Conservation (phyloP, 2,329 filamentous ascomycete genomes). For the Trichocomaceae sp. region DNA sequence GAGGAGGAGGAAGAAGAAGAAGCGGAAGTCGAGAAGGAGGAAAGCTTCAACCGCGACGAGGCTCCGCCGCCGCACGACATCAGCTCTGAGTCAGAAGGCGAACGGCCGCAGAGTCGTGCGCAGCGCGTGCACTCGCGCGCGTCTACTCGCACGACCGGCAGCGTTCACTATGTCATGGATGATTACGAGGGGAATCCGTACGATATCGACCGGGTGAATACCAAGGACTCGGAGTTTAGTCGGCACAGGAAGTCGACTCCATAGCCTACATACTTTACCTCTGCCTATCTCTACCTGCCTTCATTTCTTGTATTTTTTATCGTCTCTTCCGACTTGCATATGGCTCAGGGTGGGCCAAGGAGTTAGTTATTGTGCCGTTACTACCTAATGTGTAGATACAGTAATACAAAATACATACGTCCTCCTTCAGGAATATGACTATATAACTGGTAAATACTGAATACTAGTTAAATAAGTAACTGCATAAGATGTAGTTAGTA, state of each 20-base stretch:
- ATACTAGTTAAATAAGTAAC: not conserved
- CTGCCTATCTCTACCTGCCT: no score
- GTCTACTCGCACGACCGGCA: slow-evolving; percentile 21
- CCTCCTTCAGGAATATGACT: no score
- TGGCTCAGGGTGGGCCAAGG: slow-evolving; percentile 3
- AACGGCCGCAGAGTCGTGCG: slow-evolving; percentile 13
- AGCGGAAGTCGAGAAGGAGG: slow-evolving; percentile 14
- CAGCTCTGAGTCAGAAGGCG: slow-evolving; percentile 22
- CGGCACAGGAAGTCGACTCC: not conserved
- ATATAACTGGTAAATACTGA: no score
- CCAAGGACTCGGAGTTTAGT: slow-evolving; percentile 26
- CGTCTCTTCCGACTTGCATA: slow-evolving; percentile 8
- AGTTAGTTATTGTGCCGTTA: slow-evolving; percentile 1
- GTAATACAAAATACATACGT: no score
- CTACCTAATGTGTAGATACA: no score
- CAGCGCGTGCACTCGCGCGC: slow-evolving; percentile 24
- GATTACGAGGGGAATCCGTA: slow-evolving; percentile 41
- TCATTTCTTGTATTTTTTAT: no score
- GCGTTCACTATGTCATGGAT: slow-evolving; percentile 17
- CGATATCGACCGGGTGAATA: slow-evolving; percentile 41
- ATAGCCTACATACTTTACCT: not conserved
- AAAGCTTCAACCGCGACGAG: slow-evolving; percentile 29
- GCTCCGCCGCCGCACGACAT: slow-evolving; percentile 22
- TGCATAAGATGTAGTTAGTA: not conserved
- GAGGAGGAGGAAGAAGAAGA: slow-evolving; percentile 16